phyloP scores from a whole-genome alignment of 768 basidiomycete genomes.

The Tulasnella sp. region DNA sequence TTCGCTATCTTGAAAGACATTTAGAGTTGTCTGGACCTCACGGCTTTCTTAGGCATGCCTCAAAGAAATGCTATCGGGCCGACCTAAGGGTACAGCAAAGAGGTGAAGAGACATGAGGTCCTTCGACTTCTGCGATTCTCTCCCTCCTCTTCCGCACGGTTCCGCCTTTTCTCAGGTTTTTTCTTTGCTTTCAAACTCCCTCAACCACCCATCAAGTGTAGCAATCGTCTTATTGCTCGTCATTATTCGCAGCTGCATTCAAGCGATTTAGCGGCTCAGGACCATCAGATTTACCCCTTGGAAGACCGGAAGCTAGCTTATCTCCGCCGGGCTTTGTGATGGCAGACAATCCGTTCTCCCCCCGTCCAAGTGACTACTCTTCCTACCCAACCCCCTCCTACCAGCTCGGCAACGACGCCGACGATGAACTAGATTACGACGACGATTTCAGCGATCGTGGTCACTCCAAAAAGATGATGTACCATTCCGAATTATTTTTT shows the following conservation, averaged over 20 bases:
- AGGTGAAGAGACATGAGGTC: background rate
- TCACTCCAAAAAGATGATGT: background rate
- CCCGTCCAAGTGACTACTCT: background rate
- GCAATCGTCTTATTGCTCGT: background rate
- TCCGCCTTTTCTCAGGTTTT: background rate
- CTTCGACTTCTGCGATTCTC: conserved; percentile 5
- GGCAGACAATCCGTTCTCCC: background rate
- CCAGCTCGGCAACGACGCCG: background rate
- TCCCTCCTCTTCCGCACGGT: background rate
- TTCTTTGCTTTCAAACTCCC: background rate
- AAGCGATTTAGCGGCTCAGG: background rate
- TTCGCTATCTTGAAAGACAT: background rate
- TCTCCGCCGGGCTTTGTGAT: background rate
- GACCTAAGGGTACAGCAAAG: background rate
- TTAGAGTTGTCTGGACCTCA: background rate
- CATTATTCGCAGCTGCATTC: background rate
- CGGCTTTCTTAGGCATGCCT: background rate
- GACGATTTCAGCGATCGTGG: background rate
- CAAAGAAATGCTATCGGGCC: background rate
- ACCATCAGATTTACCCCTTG: background rate
- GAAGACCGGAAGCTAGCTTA: background rate
- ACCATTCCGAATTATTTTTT: background rate
- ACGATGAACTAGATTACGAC: background rate
- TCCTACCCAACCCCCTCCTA: background rate
- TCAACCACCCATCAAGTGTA: background rate